phyloP scores from a whole-genome alignment of 2,329 filamentous ascomycete genomes.

The Diplodia scrobiculata region DNA sequence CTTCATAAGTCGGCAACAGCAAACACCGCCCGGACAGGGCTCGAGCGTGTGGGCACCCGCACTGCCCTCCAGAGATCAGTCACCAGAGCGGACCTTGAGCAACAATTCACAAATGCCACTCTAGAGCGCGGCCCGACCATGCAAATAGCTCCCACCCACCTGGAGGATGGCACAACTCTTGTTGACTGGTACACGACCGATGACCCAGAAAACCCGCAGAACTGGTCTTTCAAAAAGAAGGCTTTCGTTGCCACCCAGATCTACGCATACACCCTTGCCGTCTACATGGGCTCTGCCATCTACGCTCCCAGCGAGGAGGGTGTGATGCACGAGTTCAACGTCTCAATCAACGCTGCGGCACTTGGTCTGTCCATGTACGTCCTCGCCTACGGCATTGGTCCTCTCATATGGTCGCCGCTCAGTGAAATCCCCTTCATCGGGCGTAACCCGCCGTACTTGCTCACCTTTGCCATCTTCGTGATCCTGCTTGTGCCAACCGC shows the following conservation, averaged over 20 bases:
- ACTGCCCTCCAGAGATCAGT: slow-evolving; percentile 43
- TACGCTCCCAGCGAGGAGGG: slow-evolving; percentile 51
- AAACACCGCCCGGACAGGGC: slow-evolving; percentile 37
- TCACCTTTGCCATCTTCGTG: slow-evolving; percentile 69
- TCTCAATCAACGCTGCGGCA: slow-evolving; percentile 56
- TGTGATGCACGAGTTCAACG: slow-evolving; percentile 57
- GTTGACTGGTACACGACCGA: slow-evolving; percentile 51
- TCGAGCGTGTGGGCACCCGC: slow-evolving; percentile 44
- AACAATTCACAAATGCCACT: slow-evolving; percentile 39
- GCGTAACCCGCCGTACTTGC: slow-evolving; percentile 67
- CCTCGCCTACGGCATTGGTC: slow-evolving; percentile 62
- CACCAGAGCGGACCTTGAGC: slow-evolving; percentile 47
- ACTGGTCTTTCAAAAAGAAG: slow-evolving; percentile 30
- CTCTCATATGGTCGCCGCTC: slow-evolving; percentile 66
- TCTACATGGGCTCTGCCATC: slow-evolving; percentile 58
- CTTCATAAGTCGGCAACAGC: slow-evolving; percentile 30
- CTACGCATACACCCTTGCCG: slow-evolving; percentile 61
- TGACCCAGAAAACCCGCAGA: slow-evolving; percentile 35
- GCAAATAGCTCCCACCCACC: slow-evolving; percentile 42
- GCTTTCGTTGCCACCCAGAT: slow-evolving; percentile 45
- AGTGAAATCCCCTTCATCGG: slow-evolving; percentile 68
- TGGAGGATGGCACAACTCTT: slow-evolving; percentile 45
- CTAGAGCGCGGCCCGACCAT: slow-evolving; percentile 42
- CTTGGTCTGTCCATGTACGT: slow-evolving; percentile 66
- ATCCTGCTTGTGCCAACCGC: slow-evolving; percentile 67